phyloP scores from a whole-genome alignment of 2,329 filamentous ascomycete species.

The Diplodia intermedia region DNA sequence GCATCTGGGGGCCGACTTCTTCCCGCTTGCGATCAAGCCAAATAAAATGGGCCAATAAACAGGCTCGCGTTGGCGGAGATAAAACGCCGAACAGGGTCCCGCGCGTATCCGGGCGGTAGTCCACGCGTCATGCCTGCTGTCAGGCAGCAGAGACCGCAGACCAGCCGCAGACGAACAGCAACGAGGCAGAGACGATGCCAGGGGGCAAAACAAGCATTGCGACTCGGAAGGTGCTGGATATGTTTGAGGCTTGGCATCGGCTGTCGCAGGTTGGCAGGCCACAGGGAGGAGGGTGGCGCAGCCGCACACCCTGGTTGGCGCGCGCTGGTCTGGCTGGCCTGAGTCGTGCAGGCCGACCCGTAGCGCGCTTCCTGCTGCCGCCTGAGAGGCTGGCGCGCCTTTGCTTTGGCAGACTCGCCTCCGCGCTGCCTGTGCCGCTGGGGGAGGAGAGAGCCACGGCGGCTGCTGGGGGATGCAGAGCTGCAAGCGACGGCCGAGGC shows the following conservation, averaged over 20 bases:
- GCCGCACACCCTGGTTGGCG: neutral
- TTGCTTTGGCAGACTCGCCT: neutral
- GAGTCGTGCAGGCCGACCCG: neutral
- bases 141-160: neutral
- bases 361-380: conserved; percentile 1
- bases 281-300: neutral
- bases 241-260: neutral
- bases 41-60: neutral
- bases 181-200: neutral
- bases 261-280: neutral
- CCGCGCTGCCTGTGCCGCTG: too few relatives aligned
- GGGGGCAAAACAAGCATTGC: conserved; percentile 1
- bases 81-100: neutral
- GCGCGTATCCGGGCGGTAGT: neutral
- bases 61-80: neutral
- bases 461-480: neutral
- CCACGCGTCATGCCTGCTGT: neutral
- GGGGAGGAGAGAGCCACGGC: too few relatives aligned
- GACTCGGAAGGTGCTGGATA: neutral
- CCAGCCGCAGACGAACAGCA: too few relatives aligned
- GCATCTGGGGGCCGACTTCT: neutral
- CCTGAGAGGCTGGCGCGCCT: neutral
- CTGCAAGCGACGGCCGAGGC: too few relatives aligned
- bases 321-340: neutral
- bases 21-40: neutral